Base-by-base conservation (phyloP, 148 eudicot species). In the Persicaria tinctoria region DNA sequence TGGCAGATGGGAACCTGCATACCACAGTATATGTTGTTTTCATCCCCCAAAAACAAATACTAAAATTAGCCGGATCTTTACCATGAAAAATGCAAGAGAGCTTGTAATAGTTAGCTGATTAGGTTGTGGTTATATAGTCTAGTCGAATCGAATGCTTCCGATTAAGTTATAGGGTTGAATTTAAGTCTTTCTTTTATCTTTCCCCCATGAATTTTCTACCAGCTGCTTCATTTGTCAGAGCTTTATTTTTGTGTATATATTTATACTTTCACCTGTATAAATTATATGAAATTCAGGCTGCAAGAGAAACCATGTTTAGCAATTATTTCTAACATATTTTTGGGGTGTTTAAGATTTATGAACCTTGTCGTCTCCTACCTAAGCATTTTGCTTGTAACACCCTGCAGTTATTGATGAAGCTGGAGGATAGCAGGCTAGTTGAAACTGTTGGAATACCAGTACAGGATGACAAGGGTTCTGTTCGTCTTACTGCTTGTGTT, bases 381-480 rank as follows among this genome's bases (percentile, higher is more conserved):
- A 63, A 44, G 45, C 47, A 72, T 56, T 77, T 63, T 59, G 23
- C 54, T 56, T 78, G 69, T 59, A 66, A 66, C 13, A 13, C 47
- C 48, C 57, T 83, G 82, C 89, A 96, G 99, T 78, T 96, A 73
- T 79, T 96, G 23, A 12, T 96, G 77, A 89, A 91, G 84, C 86
- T 96, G 76, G 95, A 85, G 57, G 99, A 96, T 85, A 89, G 85
- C 74, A 85, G 97, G 74, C 85, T 96, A 79, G 91, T 96, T 73
- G 99, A 96, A 87, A 96, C 99, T 68, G 99, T 92, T 68, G 99
- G 99, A 62, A 96, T 96, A 79, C 99, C 99, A 71, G 94, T 90
- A 47, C 77, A 80, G 86, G 97, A 92, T 74, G 91, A 85, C 79
- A 92, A 87, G 82, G 97, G 97, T 76, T 85, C 97, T 54, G 75